phyloP scores from a whole-genome alignment of 495 filamentous ascomycete genomes.

The Hypoxylon rickii region DNA sequence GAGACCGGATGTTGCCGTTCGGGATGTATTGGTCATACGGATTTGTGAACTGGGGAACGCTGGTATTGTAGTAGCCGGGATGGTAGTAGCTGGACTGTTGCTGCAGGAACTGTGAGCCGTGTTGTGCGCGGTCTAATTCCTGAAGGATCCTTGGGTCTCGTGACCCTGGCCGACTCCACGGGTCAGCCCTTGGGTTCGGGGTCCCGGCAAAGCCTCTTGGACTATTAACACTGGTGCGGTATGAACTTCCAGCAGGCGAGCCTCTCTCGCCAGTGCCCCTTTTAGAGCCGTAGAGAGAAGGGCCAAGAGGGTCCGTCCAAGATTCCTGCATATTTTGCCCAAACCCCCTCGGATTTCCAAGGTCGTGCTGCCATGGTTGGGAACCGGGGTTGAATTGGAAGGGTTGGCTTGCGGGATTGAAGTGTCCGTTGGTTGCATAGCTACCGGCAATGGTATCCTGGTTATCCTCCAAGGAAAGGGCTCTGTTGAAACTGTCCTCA shows the following conservation, averaged over 20 bases:
- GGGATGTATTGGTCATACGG: constrained; percentile 46
- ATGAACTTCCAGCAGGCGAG: constrained; percentile 61
- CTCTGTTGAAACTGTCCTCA: constrained; percentile 18
- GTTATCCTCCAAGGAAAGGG: constrained; percentile 20
- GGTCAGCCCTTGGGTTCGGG: constrained; percentile 48
- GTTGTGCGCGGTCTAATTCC: constrained; percentile 40
- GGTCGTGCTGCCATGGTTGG: constrained; percentile 44
- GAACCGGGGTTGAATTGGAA: constrained; percentile 45
- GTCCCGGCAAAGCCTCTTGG: constrained; percentile 61
- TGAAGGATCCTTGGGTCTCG: constrained; percentile 39
- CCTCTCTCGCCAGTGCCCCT: constrained; percentile 33
- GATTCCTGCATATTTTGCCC: constrained; percentile 20
- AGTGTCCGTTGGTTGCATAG: constrained; percentile 22
- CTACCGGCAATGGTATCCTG: not conserved
- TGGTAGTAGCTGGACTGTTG: constrained; percentile 32
- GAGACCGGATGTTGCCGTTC: constrained; percentile 35
- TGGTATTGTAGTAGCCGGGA: constrained; percentile 17
- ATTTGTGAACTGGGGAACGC: constrained; percentile 29
- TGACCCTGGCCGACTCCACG: constrained; percentile 44
- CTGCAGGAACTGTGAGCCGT: constrained; percentile 34
- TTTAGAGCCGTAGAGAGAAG: constrained; percentile 4
- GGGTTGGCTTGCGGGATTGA: constrained; percentile 22
- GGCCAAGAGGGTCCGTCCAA: constrained; percentile 11
- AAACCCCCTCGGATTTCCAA: constrained; percentile 20
- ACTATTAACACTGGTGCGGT: constrained; percentile 58